Evolutionary conservation across 331 rosid genomes (phyloP), one percentile per base, ranked within the genome.

Genomic region (Erythrophleum ivorense): DNA sequence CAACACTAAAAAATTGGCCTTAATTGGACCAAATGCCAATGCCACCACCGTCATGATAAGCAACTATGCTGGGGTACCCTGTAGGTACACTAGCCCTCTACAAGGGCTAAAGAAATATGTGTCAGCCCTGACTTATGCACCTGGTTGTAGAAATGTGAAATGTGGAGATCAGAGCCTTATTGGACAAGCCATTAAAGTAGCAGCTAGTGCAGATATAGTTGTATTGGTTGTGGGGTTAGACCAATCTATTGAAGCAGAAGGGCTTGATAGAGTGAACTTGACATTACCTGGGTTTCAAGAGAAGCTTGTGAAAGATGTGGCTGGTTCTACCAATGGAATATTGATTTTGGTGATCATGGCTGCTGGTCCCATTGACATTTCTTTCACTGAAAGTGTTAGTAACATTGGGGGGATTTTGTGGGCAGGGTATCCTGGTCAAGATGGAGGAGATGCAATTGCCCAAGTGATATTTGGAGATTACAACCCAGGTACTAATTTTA

Each of bases 381-480:
- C 94, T 48, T 94, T 94, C 74, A 84, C 92, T 58, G 81, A 81
- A 53, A 82, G 78, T 72, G 19, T 89, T 21, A 53, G 80, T 45
- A 86, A 87, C 34, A 83, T 90, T 53, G 90, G 87, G 29, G 94
- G 90, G 5, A 87, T 94, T 53, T 21, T 94, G 45, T 92, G 98
- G 98, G 98, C 88, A 13, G 98, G 97, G 0, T 94, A 94, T 84
- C 98, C 97, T 9, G 97, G 97, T 67, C 89, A 92, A 87, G 92
- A 70, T 60, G 97, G 97, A 48, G 94, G 97, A 24, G 91, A 92
- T 83, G 94, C 90, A 54, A 85, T 89, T 49, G 90, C 91, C 59
- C 90, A 92, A 87, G 90, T 89, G 41, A 85, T 92, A 78, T 92
- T 90, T 83, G 97, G 97, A 75, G 92, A 92, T 80, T 82, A 89